Percentiles rank a stretch among this genome's conserved stretches.
Conservation (phyloP, 495 filamentous ascomycete species). For the Aspergillus ostianus region DNA sequence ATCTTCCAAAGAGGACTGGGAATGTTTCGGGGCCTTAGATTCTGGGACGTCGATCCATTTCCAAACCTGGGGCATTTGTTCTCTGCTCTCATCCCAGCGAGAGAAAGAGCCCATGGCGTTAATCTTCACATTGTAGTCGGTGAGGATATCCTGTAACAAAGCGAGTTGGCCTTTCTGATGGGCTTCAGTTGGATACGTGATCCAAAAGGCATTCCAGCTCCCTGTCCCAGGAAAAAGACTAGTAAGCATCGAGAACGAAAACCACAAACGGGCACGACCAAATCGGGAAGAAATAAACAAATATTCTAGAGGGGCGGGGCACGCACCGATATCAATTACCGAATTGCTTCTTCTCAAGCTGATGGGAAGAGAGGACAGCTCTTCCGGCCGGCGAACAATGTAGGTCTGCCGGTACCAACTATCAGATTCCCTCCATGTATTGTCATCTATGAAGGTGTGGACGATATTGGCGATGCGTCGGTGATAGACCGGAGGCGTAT, state of each 20-base stretch:
- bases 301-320: neutral
- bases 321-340: constrained; percentile 73
- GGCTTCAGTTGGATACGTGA: constrained; percentile 27
- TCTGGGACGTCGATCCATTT: constrained; percentile 50
- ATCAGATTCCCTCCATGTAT: constrained; percentile 63
- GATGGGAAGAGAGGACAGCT: constrained; percentile 39
- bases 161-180: constrained; percentile 38
- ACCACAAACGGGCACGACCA: neutral
- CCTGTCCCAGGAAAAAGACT: constrained; percentile 13
- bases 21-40: constrained; percentile 7
- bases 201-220: constrained; percentile 42
- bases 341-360: constrained; percentile 55
- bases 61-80: constrained; percentile 46
- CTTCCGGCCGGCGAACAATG: constrained; percentile 51
- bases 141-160: constrained; percentile 52
- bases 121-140: constrained; percentile 70
- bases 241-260: neutral
- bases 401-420: constrained; percentile 76
- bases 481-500: constrained; percentile 65
- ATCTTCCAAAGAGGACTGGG: constrained; percentile 31
- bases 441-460: constrained; percentile 37
- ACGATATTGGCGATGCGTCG: constrained; percentile 46
- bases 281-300: neutral
- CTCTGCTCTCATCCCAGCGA: constrained; percentile 8
- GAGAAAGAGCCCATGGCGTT: constrained; percentile 27